These are phyloP conservation scores for Trichosanthes cucumerina DNA, from an alignment of 306 rosid species.

Conservation along the genomic window DNA sequence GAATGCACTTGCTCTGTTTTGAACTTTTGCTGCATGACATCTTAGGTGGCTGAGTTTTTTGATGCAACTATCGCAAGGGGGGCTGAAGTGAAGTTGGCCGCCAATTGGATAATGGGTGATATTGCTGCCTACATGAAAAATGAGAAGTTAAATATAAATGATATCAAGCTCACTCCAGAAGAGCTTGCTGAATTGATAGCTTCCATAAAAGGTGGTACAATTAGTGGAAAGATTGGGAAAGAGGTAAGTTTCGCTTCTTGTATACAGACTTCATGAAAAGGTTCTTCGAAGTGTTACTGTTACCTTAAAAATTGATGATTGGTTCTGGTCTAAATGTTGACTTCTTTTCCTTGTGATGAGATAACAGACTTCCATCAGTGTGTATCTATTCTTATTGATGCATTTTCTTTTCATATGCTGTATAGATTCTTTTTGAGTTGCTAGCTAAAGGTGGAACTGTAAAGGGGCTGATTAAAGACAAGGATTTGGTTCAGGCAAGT, in stretches of 20 bases:
- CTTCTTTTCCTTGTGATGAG: not conserved
- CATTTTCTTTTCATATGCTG: slow-evolving; percentile 8
- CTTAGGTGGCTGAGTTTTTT: slow-evolving; percentile 72
- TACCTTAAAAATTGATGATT: not conserved
- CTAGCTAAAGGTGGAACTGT: slow-evolving; percentile 89
- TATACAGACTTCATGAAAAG: not conserved
- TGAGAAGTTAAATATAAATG: slow-evolving; percentile 67
- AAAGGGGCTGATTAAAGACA: slow-evolving; percentile 64
- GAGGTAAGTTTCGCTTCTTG: slow-evolving; percentile 41
- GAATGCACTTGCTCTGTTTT: not conserved
- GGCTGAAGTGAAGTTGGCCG: slow-evolving; percentile 74
- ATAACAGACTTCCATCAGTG: not conserved
- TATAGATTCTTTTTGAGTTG: slow-evolving; percentile 76
- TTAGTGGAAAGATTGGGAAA: slow-evolving; percentile 95
- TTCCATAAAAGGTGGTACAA: slow-evolving; percentile 59
- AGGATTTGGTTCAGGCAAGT: slow-evolving; percentile 87
- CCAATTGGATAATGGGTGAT: slow-evolving; percentile 97
- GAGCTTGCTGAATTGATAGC: slow-evolving; percentile 82
- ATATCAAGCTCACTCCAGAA: slow-evolving; percentile 64
- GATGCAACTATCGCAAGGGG: slow-evolving; percentile 72
- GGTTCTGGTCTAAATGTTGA: not conserved
- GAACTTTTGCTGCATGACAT: slow-evolving; percentile 20
- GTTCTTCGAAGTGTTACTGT: not conserved
- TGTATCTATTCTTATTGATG: not conserved
- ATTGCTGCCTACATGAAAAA: slow-evolving; percentile 83